A percentile compares a stretch with the other conserved stretches of the same genome.
These are phyloP conservation scores for Saturnispora diversa DNA, from an alignment of 805 yeast species.

Conservation along the genomic window DNA sequence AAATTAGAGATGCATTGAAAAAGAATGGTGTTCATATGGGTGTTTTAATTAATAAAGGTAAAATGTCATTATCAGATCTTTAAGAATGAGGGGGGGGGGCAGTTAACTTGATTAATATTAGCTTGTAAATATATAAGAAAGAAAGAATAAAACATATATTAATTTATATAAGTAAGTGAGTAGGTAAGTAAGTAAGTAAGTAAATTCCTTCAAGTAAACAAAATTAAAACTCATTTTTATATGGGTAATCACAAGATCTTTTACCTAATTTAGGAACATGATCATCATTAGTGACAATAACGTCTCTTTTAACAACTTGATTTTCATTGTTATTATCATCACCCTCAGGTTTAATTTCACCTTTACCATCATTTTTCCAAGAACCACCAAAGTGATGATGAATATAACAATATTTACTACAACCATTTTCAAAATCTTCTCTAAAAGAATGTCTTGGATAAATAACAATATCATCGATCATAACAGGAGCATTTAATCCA, in stretches of 20 bases:
- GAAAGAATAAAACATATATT: neutral
- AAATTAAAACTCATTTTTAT: slow-evolving; percentile 4
- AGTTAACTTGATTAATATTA: neutral
- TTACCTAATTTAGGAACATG: slow-evolving; percentile 17
- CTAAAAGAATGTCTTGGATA: slow-evolving; percentile 30
- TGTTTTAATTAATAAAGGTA: slow-evolving; percentile 8
- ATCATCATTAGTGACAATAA: neutral
- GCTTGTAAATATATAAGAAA: neutral
- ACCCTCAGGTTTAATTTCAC: slow-evolving; percentile 30
- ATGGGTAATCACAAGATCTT: slow-evolving; percentile 7
- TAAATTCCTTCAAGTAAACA: neutral
- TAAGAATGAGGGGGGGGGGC: neutral
- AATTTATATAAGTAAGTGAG: too few species aligned
- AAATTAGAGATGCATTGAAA: slow-evolving; percentile 71
- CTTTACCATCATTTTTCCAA: slow-evolving; percentile 31
- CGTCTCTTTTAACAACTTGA: slow-evolving; percentile 14
- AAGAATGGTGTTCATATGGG: slow-evolving; percentile 26
- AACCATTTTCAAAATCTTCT: slow-evolving; percentile 29
- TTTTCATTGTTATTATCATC: slow-evolving; percentile 23
- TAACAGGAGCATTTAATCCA: slow-evolving; percentile 29
- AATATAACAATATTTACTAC: slow-evolving; percentile 31
- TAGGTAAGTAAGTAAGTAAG: neutral
- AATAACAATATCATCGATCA: slow-evolving; percentile 30
- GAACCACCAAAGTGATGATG: slow-evolving; percentile 32
- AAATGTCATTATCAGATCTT: slow-evolving; percentile 3